These are phyloP conservation scores for Pisolithus tinctorius DNA, from an alignment of 768 basidiomycete species.

Conservation along the genomic window DNA sequence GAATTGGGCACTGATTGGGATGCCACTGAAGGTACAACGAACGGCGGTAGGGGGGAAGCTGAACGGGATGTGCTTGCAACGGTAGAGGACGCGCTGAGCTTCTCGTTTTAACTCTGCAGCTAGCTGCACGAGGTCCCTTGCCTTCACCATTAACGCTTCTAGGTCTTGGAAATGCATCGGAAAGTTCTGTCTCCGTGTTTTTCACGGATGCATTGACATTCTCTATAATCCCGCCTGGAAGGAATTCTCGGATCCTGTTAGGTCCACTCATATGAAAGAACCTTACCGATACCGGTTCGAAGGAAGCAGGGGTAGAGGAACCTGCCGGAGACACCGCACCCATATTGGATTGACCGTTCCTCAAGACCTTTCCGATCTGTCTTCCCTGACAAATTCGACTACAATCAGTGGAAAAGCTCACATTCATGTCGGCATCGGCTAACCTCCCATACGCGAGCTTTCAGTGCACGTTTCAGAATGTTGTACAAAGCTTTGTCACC, in stretches of 20 bases:
- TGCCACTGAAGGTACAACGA: slow-evolving; percentile 13
- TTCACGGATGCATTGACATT: slow-evolving; percentile 64
- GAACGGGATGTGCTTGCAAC: slow-evolving; percentile 3
- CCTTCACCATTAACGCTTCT: slow-evolving; percentile 85
- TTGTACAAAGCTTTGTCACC: slow-evolving; percentile 83
- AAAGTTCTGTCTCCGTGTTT: slow-evolving; percentile 57
- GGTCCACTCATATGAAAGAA: neutral
- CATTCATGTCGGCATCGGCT: slow-evolving; percentile 6
- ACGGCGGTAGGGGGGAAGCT: slow-evolving; percentile 3
- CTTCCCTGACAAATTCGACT: slow-evolving; percentile 18
- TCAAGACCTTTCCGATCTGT: slow-evolving; percentile 17
- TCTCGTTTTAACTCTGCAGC: slow-evolving; percentile 87
- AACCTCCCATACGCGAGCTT: slow-evolving; percentile 73
- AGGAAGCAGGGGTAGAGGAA: slow-evolving; percentile 13
- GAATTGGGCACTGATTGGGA: slow-evolving; percentile 14
- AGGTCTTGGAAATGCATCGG: slow-evolving; percentile 82
- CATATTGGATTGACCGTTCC: slow-evolving; percentile 17
- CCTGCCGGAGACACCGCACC: slow-evolving; percentile 13
- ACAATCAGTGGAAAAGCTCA: slow-evolving; percentile 1
- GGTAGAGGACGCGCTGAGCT: slow-evolving; percentile 46
- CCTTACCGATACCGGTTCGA: slow-evolving; percentile 24
- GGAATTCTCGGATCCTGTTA: slow-evolving; percentile 5
- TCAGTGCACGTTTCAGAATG: slow-evolving; percentile 62
- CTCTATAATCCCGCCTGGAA: slow-evolving; percentile 73
- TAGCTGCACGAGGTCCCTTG: slow-evolving; percentile 86